Percentiles rank a stretch among this genome's conserved stretches.
These are phyloP conservation scores for Ceratobasidium sp. DNA, from an alignment of 1,284 basidiomycete species.

Conservation along the genomic window DNA sequence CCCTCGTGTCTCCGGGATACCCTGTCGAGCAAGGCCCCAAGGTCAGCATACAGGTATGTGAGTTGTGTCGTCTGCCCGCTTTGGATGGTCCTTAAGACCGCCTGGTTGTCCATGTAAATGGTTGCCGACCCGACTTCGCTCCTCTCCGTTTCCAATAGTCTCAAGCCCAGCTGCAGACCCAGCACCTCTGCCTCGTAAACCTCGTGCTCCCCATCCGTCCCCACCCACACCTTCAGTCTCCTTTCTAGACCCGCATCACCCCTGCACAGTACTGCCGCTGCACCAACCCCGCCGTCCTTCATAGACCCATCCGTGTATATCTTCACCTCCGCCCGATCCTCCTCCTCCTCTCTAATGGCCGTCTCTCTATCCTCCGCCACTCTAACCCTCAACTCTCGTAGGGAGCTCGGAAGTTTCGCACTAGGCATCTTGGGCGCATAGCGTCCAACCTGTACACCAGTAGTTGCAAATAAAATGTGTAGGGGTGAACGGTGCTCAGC, in stretches of 20 bases:
- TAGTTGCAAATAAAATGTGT: neutral
- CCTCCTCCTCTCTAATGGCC: neutral
- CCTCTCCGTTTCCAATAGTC: constrained; percentile 39
- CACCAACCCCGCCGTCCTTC: constrained; percentile 26
- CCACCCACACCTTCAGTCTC: constrained; percentile 19
- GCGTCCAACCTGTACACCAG: neutral
- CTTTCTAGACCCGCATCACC: neutral
- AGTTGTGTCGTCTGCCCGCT: constrained; percentile 3
- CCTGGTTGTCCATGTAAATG: constrained; percentile 40
- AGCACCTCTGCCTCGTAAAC: constrained; percentile 48
- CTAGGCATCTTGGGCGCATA: no score
- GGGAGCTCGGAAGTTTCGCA: no score
- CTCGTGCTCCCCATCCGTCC: constrained; percentile 32
- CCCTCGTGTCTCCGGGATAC: neutral
- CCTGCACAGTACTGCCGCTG: constrained; percentile 24
- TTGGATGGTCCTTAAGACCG: constrained; percentile 26
- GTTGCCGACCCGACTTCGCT: neutral
- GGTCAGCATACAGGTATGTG: constrained; percentile 11
- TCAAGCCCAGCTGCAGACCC: constrained; percentile 24
- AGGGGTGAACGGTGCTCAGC: constrained; percentile 10
- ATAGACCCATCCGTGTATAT: constrained; percentile 34
- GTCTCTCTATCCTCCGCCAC: neutral
- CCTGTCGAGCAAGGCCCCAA: neutral
- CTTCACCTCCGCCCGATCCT: constrained; percentile 13
- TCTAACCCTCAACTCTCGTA: no score